Conservation (phyloP, 1,284 basidiomycete genomes). For the Cryptococcus jaspeensis region DNA sequence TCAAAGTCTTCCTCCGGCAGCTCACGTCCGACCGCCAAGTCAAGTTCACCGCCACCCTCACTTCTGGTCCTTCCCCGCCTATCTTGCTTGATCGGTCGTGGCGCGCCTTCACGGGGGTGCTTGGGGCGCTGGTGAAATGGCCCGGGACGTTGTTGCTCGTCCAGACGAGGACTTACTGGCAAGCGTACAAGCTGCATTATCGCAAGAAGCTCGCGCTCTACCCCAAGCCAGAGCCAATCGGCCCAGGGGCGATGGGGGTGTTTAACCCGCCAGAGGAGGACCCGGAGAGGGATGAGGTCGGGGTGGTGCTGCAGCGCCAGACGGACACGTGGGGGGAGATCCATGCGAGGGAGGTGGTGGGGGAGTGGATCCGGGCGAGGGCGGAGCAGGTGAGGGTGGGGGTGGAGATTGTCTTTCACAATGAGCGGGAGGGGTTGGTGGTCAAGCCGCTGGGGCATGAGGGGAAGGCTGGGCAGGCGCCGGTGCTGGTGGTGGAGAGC, state of each 20-base stretch:
- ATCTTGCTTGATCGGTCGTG: constrained; percentile 49
- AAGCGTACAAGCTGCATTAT: constrained; percentile 69
- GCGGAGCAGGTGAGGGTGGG: constrained; percentile 45
- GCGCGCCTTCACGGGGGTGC: constrained; percentile 37
- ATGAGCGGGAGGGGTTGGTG: constrained; percentile 3
- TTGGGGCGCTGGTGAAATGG: constrained; percentile 54
- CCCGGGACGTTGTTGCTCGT: constrained; percentile 64
- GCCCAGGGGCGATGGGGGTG: constrained; percentile 31
- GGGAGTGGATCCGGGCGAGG: constrained; percentile 49
- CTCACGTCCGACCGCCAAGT: constrained; percentile 41
- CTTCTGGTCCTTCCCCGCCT: constrained; percentile 53
- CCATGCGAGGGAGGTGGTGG: constrained; percentile 50
- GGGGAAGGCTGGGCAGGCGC: not conserved
- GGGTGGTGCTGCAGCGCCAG: constrained; percentile 45
- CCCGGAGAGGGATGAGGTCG: constrained; percentile 9
- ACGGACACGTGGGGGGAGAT: constrained; percentile 52
- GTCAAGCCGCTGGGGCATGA: constrained; percentile 3
- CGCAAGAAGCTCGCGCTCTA: constrained; percentile 62
- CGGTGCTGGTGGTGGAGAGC: constrained; percentile 56
- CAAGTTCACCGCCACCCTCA: constrained; percentile 59
- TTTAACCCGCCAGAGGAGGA: constrained; percentile 26
- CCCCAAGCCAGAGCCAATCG: constrained; percentile 62
- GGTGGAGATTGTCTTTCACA: constrained; percentile 46
- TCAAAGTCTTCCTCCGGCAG: constrained; percentile 36
- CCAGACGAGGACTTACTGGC: constrained; percentile 63